Evolutionary conservation across 371 early-diverging fungal genomes (phyloP).

Genomic region (Mucor irregularis): DNA sequence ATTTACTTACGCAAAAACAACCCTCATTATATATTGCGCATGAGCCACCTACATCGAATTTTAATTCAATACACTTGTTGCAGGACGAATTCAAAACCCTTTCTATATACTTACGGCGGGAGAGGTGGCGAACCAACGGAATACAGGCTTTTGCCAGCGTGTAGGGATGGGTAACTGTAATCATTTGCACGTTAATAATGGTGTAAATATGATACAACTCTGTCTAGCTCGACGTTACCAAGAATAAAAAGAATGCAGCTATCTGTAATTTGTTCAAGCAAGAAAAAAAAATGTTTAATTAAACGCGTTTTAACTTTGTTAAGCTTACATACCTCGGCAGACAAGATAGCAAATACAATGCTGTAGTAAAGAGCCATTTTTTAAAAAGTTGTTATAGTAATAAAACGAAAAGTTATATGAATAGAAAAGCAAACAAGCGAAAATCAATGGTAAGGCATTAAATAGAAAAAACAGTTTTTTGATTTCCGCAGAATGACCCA

Average conservation of each 20-base stretch:
- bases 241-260: slow-evolving; percentile 47
- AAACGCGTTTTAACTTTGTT: background rate
- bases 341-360: slow-evolving; percentile 40
- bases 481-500: too few species aligned
- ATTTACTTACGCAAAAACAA: slow-evolving; percentile 54
- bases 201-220: too few species aligned
- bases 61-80: background rate
- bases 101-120: slow-evolving; percentile 21
- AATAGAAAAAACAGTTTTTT: too few species aligned
- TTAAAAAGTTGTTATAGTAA: background rate
- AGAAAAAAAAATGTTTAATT: too few species aligned
- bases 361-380: slow-evolving; percentile 50
- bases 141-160: slow-evolving; percentile 53
- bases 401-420: too few species aligned
- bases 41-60: slow-evolving; percentile 36
- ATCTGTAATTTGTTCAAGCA: too few species aligned
- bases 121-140: slow-evolving; percentile 53
- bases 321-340: slow-evolving; percentile 34
- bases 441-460: too few species aligned
- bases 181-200: too few species aligned
- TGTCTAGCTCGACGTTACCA: too few species aligned
- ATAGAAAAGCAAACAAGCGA: background rate
- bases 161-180: slow-evolving; percentile 52
- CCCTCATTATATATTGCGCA: slow-evolving; percentile 48
- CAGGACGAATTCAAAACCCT: background rate